Percentiles rank a stretch among this genome's conserved stretches.
Conservation (phyloP, 2,329 filamentous ascomycete genomes). For the Leptosphaerulina australis region DNA sequence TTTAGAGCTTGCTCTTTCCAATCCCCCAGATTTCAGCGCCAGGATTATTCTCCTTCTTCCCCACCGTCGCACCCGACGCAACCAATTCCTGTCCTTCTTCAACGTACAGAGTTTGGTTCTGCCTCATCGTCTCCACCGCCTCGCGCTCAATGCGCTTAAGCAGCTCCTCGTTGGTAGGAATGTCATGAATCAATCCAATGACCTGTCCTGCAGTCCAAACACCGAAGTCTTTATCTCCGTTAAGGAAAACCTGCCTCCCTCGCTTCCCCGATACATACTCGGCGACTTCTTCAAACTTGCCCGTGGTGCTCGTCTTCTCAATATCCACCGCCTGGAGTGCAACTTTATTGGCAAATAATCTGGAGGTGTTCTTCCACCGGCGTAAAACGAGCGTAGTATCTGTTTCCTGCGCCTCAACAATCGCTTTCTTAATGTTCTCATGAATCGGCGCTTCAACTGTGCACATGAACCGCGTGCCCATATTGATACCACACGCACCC, state of each 20-base stretch:
- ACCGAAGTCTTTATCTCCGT: constrained; percentile 90
- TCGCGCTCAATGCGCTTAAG: constrained; percentile 55
- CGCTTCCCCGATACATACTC: constrained; percentile 88
- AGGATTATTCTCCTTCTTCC: constrained; percentile 48
- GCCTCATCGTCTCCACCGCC: constrained; percentile 51
- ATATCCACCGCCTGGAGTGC: constrained; percentile 79
- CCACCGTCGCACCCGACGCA: constrained; percentile 31
- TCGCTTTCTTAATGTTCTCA: constrained; percentile 89
- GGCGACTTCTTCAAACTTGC: constrained; percentile 88
- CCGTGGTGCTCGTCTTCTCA: constrained; percentile 80
- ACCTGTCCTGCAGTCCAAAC: constrained; percentile 98
- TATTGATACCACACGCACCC: constrained; percentile 94
- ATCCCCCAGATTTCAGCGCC: constrained; percentile 51
- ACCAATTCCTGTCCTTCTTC: constrained; percentile 31
- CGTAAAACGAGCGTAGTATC: constrained; percentile 88
- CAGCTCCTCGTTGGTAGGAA: constrained; percentile 56
- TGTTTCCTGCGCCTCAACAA: constrained; percentile 85
- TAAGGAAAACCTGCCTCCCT: constrained; percentile 88
- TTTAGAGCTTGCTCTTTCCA: constrained; percentile 53
- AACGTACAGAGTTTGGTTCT: constrained; percentile 47
- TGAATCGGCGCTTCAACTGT: constrained; percentile 93
- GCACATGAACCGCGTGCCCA: constrained; percentile 98
- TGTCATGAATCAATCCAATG: constrained; percentile 66
- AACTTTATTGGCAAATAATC: constrained; percentile 90
- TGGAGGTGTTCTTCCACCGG: constrained; percentile 89